These are phyloP conservation scores for Xylariomycetidae sp. DNA, from an alignment of 2,329 filamentous ascomycete species.

Conservation along the genomic window DNA sequence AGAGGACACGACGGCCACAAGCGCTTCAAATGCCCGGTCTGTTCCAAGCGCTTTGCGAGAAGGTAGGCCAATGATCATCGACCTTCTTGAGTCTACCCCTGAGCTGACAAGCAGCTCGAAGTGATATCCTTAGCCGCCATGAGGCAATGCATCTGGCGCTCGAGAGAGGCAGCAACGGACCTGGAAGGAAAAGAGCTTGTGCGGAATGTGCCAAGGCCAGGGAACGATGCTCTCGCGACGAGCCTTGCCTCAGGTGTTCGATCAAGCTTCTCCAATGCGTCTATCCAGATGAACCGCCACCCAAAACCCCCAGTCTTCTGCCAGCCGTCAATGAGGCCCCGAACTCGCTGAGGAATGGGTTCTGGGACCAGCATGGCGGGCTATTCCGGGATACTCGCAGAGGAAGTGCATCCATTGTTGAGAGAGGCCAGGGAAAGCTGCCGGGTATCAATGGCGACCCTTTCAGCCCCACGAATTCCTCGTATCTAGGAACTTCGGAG, in stretches of 20 bases:
- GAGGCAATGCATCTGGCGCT: conserved; percentile 16
- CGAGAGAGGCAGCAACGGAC: conserved; percentile 12
- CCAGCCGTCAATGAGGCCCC: conserved; percentile 1
- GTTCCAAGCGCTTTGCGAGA: conserved; percentile 24
- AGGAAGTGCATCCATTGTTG: too few relatives aligned
- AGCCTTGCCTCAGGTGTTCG: conserved; percentile 22
- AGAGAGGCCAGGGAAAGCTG: too few relatives aligned
- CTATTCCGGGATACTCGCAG: too few relatives aligned
- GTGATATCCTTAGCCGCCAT: conserved; percentile 21
- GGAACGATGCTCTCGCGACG: conserved; percentile 23
- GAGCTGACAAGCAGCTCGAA: conserved; percentile 3
- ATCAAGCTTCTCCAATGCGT: conserved; percentile 18
- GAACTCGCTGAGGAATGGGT: not conserved
- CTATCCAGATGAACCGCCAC: conserved; percentile 20
- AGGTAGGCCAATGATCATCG: conserved; percentile 15
- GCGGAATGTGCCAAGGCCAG: conserved; percentile 22
- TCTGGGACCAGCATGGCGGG: not conserved
- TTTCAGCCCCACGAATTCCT: too few relatives aligned
- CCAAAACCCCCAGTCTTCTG: conserved; percentile 5
- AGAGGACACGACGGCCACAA: conserved; percentile 21
- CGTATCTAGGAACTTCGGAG: too few relatives aligned
- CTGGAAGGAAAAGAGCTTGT: conserved; percentile 21
- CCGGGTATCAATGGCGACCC: too few relatives aligned
- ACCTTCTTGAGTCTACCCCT: not conserved
- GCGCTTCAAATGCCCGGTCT: conserved; percentile 21